Evolutionary conservation across 2,329 filamentous ascomycete species (phyloP).

Genomic region (Cordyceps tenuipes): DNA sequence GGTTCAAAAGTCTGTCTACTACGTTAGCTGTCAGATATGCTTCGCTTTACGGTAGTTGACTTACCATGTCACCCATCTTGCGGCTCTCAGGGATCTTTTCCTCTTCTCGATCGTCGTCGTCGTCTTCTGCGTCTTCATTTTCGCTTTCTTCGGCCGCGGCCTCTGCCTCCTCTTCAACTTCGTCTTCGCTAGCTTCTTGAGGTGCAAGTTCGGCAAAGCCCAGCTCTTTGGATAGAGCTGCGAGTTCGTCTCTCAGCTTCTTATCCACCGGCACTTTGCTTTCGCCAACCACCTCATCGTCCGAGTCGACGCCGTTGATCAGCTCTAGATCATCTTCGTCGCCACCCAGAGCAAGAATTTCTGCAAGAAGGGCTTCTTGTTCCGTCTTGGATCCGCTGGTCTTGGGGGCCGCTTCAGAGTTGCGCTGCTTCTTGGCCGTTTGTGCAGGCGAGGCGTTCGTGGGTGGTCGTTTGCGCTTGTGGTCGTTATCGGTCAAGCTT

Average conservation of each 20-base stretch:
- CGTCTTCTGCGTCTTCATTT: constrained; percentile 25
- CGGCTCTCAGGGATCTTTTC: constrained; percentile 23
- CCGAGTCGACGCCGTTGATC: constrained; percentile 43
- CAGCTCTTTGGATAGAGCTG: constrained; percentile 31
- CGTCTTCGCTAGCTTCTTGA: constrained; percentile 30
- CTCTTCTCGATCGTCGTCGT: constrained; percentile 22
- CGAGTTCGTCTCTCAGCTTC: constrained; percentile 27
- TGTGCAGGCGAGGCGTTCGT: constrained; percentile 26
- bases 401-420: constrained; percentile 18
- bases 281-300: constrained; percentile 26
- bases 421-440: constrained; percentile 31
- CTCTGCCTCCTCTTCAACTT: constrained; percentile 24
- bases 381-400: constrained; percentile 21
- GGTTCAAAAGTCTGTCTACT: constrained; percentile 45
- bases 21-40: constrained; percentile 26
- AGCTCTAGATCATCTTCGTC: constrained; percentile 57
- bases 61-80: constrained; percentile 29
- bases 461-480: constrained; percentile 38
- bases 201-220: constrained; percentile 27
- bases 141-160: constrained; percentile 13
- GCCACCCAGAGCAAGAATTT: constrained; percentile 57
- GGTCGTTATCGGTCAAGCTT: constrained; percentile 33
- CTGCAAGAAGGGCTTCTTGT: constrained; percentile 44
- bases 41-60: constrained; percentile 14
- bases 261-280: constrained; percentile 33